phyloP scores from a whole-genome alignment of 352 stramenopile genomes.

The Pythium pectinolyticum region DNA sequence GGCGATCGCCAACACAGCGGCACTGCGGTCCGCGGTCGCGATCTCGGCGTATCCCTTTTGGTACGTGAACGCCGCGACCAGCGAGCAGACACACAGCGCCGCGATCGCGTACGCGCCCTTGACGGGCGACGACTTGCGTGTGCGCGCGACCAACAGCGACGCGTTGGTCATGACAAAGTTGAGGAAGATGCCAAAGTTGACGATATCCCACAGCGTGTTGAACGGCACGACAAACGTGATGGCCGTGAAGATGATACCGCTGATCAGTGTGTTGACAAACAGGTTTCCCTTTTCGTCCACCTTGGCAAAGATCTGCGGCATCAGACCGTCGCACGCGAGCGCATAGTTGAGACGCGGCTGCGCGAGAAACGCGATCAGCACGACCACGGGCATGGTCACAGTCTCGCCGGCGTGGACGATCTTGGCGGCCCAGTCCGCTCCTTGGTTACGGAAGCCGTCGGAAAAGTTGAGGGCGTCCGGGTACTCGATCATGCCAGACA shows the following conservation, averaged over 20 bases:
- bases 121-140: slow-evolving; percentile 46
- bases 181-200: slow-evolving; percentile 84
- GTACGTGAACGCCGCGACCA: slow-evolving; percentile 58
- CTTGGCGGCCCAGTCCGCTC: slow-evolving; percentile 40
- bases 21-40: slow-evolving; percentile 29
- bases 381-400: slow-evolving; percentile 92
- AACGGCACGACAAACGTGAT: slow-evolving; percentile 80
- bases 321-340: slow-evolving; percentile 89
- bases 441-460: slow-evolving; percentile 38
- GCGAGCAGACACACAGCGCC: slow-evolving; percentile 32
- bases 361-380: slow-evolving; percentile 90
- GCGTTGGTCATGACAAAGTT: slow-evolving; percentile 87
- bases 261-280: slow-evolving; percentile 73
- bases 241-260: slow-evolving; percentile 56
- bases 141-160: slow-evolving; percentile 73
- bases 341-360: slow-evolving; percentile 93
- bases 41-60: slow-evolving; percentile 52
- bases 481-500: slow-evolving; percentile 72
- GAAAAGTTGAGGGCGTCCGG: slow-evolving; percentile 33
- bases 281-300: slow-evolving; percentile 78
- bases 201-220: slow-evolving; percentile 79
- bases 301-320: slow-evolving; percentile 89
- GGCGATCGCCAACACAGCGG: slow-evolving; percentile 35
- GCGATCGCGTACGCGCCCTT: slow-evolving; percentile 1
- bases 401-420: slow-evolving; percentile 58